Base-by-base conservation (phyloP, 176 grass and related monocot genomes). In the Oryza brachyantha region DNA sequence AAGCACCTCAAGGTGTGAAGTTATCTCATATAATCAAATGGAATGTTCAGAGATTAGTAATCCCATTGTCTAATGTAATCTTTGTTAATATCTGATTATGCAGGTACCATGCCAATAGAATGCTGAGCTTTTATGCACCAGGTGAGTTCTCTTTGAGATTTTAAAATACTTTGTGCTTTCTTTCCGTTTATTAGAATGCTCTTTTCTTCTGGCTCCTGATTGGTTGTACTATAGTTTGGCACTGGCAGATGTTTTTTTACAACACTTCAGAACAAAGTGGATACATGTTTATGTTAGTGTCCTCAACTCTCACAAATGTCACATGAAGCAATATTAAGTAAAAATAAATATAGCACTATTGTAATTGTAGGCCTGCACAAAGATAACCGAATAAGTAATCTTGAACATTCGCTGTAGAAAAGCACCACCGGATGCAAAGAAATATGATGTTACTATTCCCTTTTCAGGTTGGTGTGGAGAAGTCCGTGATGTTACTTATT, bases 21-120 rank as follows among this genome's bases (percentile, higher is more conserved):
- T 4, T 32, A 32, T 32, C 31, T 32, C 31, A 4, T 32, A 32
- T 32, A 32, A 32, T 32, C 4, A 4, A 32, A 32, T 32, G 31
- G 31, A 32, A 32, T 32, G 4, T 32, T 32, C 31, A 32, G 31
- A 4, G 31, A 32, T 2, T 32, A 32, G 31, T 32, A 32, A 32
- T 32, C 31, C 31, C 31, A 32, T 32, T 6, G 55, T 25, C 1
- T 66, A 50, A 73, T 77, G 22, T 7, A 16, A 75, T 78, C 61
- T 78, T 38, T 74, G 31, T 21, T 76, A 14, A 45, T 93, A 12
- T 82, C 77, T 87, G 62, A 74, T 72, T 86, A 3, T 83, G 70
- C 85, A 99, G 96, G 96, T 99, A 99, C 45, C 92, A 99, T 79
- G 93, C 90, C 71, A 99, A 99, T 42, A 91, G 96, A 90, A 99